Evolutionary conservation across 2,329 filamentous ascomycete species (phyloP).

Genomic region (Xylogone sp.): DNA sequence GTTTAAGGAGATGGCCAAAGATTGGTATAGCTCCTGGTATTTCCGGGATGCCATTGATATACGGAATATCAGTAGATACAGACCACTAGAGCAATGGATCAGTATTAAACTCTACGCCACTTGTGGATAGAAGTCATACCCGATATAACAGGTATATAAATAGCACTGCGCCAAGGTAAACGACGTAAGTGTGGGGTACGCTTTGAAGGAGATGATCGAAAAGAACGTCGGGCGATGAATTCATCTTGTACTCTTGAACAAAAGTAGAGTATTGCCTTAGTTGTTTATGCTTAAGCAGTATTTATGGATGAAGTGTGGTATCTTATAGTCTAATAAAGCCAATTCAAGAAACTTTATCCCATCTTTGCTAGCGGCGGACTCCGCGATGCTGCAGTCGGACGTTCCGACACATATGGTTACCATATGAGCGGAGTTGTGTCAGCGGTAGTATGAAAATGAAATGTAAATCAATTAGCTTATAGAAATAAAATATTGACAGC

Average conservation of each 20-base stretch:
- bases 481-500: too few relatives aligned
- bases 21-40: slow-evolving; percentile 45
- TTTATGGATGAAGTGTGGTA: too few relatives aligned
- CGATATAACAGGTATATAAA: background rate
- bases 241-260: background rate
- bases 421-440: too few relatives aligned
- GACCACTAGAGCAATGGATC: background rate
- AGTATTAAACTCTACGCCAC: background rate
- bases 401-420: too few relatives aligned
- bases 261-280: background rate
- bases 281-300: too few relatives aligned
- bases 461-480: too few relatives aligned
- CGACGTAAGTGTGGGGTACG: background rate
- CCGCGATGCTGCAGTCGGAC: too few relatives aligned
- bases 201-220: background rate
- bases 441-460: too few relatives aligned
- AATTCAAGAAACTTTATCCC: too few relatives aligned
- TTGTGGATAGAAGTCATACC: background rate
- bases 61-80: slow-evolving; percentile 39
- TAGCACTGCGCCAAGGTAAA: background rate
- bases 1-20: slow-evolving; percentile 42
- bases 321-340: too few relatives aligned
- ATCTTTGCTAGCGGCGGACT: too few relatives aligned
- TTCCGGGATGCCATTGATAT: slow-evolving; percentile 41
- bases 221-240: background rate